These are phyloP conservation scores for Coemansia sp. DNA, from an alignment of 192 early-diverging fungal genomes.

Conservation along the genomic window DNA sequence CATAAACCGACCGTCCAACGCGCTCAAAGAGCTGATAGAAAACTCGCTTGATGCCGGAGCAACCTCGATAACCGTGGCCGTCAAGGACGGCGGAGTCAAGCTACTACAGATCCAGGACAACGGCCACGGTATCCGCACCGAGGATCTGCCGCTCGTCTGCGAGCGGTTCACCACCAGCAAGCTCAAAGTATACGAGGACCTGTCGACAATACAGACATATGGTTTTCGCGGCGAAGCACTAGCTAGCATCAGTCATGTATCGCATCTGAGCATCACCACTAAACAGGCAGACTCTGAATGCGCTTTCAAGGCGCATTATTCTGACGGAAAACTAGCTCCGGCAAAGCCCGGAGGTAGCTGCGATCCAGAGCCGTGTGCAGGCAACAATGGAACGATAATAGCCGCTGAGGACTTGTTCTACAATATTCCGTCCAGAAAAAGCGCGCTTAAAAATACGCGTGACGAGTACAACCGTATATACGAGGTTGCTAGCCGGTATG, in stretches of 20 bases:
- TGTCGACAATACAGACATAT: constrained; percentile 83
- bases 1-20: constrained; percentile 94
- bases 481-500: constrained; percentile 89
- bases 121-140: constrained; percentile 88
- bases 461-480: constrained; percentile 93
- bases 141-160: constrained; percentile 89
- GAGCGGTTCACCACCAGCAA: constrained; percentile 97
- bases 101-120: constrained; percentile 94
- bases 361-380: constrained; percentile 92
- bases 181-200: constrained; percentile 80
- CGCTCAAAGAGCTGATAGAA: constrained; percentile 95
- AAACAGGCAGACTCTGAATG: constrained; percentile 75
- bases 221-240: constrained; percentile 98
- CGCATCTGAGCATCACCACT: constrained; percentile 86
- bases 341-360: constrained; percentile 68
- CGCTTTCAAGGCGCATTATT: constrained; percentile 79
- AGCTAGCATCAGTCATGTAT: constrained; percentile 94
- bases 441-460: constrained; percentile 78
- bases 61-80: constrained; percentile 76
- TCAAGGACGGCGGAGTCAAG: constrained; percentile 93
- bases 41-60: constrained; percentile 95
- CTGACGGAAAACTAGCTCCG: constrained; percentile 84
- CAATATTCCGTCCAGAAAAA: constrained; percentile 83
- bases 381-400: constrained; percentile 93
- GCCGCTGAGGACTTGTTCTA: constrained; percentile 95